Conservation (phyloP, 805 yeast genomes). For the Metschnikowia drakensbergensis region DNA sequence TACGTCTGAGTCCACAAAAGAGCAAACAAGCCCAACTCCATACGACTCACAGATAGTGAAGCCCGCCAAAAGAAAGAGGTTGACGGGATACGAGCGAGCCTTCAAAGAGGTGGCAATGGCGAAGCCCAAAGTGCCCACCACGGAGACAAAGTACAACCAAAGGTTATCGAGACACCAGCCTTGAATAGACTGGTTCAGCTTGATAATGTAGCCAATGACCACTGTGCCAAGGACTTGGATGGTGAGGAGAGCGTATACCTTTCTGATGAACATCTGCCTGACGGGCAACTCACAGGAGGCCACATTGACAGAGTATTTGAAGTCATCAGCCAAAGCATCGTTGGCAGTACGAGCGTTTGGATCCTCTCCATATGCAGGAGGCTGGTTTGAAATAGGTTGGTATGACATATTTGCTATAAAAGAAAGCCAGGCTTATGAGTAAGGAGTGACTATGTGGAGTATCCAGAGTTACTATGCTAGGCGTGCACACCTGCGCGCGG, state of each 20-base stretch:
- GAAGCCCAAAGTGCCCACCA: conserved; percentile 58
- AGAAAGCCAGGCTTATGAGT: too few species aligned
- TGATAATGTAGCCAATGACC: conserved; percentile 50
- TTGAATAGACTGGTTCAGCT: conserved; percentile 41
- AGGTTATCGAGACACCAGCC: conserved; percentile 54
- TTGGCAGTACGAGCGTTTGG: conserved; percentile 15
- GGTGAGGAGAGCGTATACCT: conserved; percentile 70
- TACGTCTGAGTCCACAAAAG: conserved; percentile 57
- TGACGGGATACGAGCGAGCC: conserved; percentile 66
- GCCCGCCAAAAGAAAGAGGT: conserved; percentile 53
- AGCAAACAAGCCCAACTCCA: conserved; percentile 62
- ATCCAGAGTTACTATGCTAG: conserved; percentile 32
- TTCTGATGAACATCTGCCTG: conserved; percentile 71
- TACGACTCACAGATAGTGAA: conserved; percentile 78
- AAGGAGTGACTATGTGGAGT: neutral
- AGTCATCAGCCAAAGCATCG: conserved; percentile 50
- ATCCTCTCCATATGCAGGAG: conserved; percentile 16
- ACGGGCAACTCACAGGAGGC: conserved; percentile 73
- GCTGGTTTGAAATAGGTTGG: conserved; percentile 9
- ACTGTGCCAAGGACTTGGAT: conserved; percentile 64
- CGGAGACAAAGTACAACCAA: conserved; percentile 56
- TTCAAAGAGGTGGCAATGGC: conserved; percentile 60
- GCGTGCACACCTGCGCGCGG: neutral
- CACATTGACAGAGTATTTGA: conserved; percentile 75
- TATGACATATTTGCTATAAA: conserved; percentile 9